Evolutionary conservation across 2,329 filamentous ascomycete genomes (phyloP).

Genomic region (Fusarium sp.): DNA sequence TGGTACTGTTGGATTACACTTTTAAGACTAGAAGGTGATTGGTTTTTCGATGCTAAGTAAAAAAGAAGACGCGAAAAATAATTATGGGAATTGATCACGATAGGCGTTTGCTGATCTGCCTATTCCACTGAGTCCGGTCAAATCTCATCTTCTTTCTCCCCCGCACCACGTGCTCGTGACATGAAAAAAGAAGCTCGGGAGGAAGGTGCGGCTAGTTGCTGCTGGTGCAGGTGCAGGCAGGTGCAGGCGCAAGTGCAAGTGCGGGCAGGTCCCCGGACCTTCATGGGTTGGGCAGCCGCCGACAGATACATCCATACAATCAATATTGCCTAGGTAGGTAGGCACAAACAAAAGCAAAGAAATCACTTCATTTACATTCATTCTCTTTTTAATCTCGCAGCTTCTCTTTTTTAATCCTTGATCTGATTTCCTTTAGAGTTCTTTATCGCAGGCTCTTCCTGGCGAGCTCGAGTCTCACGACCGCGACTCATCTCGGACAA

Average conservation of each 20-base stretch:
- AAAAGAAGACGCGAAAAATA: background rate
- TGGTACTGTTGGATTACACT: slow-evolving; percentile 4
- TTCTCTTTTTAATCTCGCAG: slow-evolving; percentile 18
- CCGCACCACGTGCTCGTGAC: slow-evolving; percentile 36
- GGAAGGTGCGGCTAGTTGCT: slow-evolving; percentile 2
- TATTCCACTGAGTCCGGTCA: background rate
- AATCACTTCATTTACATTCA: background rate
- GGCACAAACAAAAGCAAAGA: slow-evolving; percentile 3
- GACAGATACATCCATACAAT: background rate
- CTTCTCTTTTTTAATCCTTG: background rate
- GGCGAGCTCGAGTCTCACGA: background rate
- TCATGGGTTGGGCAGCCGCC: slow-evolving; percentile 12
- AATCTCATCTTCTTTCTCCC: slow-evolving; percentile 13
- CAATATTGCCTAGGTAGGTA: background rate
- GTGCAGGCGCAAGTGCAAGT: background rate
- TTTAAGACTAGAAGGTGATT: background rate
- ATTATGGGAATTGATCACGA: slow-evolving; percentile 4
- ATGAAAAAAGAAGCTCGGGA: slow-evolving; percentile 15
- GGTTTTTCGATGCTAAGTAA: background rate
- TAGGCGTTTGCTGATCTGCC: background rate
- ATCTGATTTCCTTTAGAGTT: background rate
- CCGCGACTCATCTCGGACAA: background rate
- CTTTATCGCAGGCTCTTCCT: background rate
- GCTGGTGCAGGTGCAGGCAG: background rate
- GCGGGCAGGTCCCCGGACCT: background rate